Percentiles rank a stretch among this genome's conserved stretches.
Conservation (phyloP, 1,139 yeast species). For the Wickerhamiella infanticola region DNA sequence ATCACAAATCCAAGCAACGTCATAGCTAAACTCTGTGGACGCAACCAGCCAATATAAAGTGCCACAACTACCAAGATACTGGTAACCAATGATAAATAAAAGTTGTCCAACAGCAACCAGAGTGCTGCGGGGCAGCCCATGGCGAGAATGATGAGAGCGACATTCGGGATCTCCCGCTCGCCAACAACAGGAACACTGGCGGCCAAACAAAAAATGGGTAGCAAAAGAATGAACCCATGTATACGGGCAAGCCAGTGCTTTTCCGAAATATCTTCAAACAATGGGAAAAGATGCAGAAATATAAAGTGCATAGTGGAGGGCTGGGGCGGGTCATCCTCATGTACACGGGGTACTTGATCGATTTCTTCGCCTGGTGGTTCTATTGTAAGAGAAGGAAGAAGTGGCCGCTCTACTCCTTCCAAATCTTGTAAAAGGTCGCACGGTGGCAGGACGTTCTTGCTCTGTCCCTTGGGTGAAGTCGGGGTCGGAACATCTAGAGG, state of each 20-base stretch:
- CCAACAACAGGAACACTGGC: slow-evolving; percentile 8
- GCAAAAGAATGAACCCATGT: slow-evolving; percentile 3
- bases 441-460: background rate
- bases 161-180: background rate
- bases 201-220: slow-evolving; percentile 8
- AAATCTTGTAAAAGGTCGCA: background rate
- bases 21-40: background rate
- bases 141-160: slow-evolving; percentile 2
- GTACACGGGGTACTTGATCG: background rate
- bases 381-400: background rate
- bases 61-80: background rate
- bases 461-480: background rate
- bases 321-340: background rate
- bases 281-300: slow-evolving; percentile 10
- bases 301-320: background rate
- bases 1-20: slow-evolving; percentile 42
- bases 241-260: slow-evolving; percentile 5
- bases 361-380: background rate
- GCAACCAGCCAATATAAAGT: background rate
- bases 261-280: slow-evolving; percentile 7
- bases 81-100: background rate
- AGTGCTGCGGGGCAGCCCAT: slow-evolving; percentile 3
- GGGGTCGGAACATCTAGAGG: background rate
- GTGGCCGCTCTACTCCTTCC: background rate
- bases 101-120: background rate